These are phyloP conservation scores for Yarrowia bubula DNA, from an alignment of 805 yeast genomes.

Conservation along the genomic window DNA sequence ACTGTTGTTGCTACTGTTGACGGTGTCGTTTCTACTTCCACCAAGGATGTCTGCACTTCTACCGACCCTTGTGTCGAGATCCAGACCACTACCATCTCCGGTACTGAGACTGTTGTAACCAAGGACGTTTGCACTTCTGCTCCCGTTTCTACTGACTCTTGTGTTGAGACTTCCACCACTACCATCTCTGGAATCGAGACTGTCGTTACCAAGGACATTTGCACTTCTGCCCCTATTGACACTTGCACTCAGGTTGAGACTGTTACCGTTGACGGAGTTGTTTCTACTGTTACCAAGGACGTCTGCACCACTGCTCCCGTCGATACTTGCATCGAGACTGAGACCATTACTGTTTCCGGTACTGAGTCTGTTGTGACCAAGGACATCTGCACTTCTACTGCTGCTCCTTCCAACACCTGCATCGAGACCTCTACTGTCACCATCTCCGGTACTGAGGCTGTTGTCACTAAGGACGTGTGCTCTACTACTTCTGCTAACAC, in stretches of 20 bases:
- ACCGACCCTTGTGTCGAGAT: not conserved
- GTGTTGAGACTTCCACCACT: not conserved
- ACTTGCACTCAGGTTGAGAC: not conserved
- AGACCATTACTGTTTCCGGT: not conserved
- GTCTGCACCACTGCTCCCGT: not conserved
- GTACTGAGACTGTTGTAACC: too few species aligned
- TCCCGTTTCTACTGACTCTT: not conserved
- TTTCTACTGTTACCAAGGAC: not conserved
- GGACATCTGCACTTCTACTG: not conserved
- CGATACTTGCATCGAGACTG: not conserved
- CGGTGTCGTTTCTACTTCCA: not conserved
- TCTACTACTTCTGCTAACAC: not conserved
- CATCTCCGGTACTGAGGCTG: not conserved
- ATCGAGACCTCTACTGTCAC: not conserved
- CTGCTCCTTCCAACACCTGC: not conserved
- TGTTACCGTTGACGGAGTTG: not conserved
- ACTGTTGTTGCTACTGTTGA: not conserved
- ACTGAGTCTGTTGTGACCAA: not conserved
- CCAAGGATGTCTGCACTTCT: conserved; percentile 1
- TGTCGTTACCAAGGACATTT: not conserved
- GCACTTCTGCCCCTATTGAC: not conserved
- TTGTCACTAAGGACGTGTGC: not conserved
- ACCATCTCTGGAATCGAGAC: too few species aligned
- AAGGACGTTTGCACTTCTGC: not conserved
- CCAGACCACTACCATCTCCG: too few species aligned